Conservation (phyloP, 2,329 filamentous ascomycete species). For the Pseudogymnoascus verrucosus region DNA sequence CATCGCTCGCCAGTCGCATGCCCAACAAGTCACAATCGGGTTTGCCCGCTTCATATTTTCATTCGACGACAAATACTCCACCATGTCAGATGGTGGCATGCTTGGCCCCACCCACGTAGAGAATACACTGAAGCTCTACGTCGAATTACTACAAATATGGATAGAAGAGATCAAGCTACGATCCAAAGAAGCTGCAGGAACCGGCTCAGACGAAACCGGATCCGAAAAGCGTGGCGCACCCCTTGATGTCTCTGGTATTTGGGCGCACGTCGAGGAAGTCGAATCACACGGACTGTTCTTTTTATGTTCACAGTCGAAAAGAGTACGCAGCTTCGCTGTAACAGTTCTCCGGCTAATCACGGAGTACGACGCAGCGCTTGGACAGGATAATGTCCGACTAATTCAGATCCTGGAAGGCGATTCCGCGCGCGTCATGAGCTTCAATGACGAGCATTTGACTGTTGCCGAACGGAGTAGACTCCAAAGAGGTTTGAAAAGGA, state of each 20-base stretch:
- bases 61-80: slow-evolving; percentile 94
- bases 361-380: slow-evolving; percentile 85
- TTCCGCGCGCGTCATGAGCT: slow-evolving; percentile 78
- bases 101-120: slow-evolving; percentile 91
- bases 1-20: slow-evolving; percentile 86
- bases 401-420: slow-evolving; percentile 91
- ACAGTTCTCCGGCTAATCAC: slow-evolving; percentile 86
- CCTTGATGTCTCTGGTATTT: slow-evolving; percentile 77
- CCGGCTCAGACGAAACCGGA: slow-evolving; percentile 52
- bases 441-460: slow-evolving; percentile 85
- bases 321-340: slow-evolving; percentile 83
- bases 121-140: slow-evolving; percentile 83
- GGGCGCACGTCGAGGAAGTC: slow-evolving; percentile 91
- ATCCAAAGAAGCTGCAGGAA: slow-evolving; percentile 61
- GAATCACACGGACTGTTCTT: slow-evolving; percentile 97
- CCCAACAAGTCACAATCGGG: slow-evolving; percentile 91
- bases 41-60: slow-evolving; percentile 98
- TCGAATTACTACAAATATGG: slow-evolving; percentile 92
- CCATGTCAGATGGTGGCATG: slow-evolving; percentile 97
- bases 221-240: slow-evolving; percentile 67
- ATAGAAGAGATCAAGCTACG: slow-evolving; percentile 92
- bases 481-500: slow-evolving; percentile 80
- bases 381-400: slow-evolving; percentile 64
- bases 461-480: slow-evolving; percentile 88
- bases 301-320: slow-evolving; percentile 86